Conservation (phyloP, 1,139 yeast species). For the Yamadazyma pseudoaaseri region DNA sequence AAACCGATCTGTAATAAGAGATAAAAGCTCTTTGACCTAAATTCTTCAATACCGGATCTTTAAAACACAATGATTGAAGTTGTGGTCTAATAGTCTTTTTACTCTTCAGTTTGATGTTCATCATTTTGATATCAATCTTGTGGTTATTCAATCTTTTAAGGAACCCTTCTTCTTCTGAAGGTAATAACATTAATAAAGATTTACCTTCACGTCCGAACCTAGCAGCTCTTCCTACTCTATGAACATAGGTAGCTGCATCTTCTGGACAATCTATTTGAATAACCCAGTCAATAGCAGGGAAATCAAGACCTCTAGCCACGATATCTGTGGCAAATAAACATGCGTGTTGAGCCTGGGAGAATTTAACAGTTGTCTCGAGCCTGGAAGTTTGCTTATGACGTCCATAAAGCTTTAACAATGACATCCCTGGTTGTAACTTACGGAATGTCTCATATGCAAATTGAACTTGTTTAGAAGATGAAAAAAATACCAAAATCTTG, state of each 20-base stretch:
- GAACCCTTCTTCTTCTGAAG: constrained; percentile 81
- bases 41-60: constrained; percentile 87
- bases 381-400: constrained; percentile 94
- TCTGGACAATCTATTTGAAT: constrained; percentile 96
- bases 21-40: constrained; percentile 95
- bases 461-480: constrained; percentile 94
- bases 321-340: constrained; percentile 95
- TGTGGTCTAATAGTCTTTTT: constrained; percentile 81
- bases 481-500: constrained; percentile 84
- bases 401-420: constrained; percentile 88
- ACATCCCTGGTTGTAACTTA: constrained; percentile 93
- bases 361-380: constrained; percentile 83
- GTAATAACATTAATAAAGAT: constrained; percentile 78
- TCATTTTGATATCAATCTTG: constrained; percentile 67
- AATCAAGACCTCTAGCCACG: constrained; percentile 96
- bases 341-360: constrained; percentile 80
- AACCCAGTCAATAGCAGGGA: constrained; percentile 98
- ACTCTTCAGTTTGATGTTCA: constrained; percentile 74
- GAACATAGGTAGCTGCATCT: constrained; percentile 91
- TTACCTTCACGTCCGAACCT: constrained; percentile 89
- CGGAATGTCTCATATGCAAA: constrained; percentile 89
- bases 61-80: constrained; percentile 85
- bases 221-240: constrained; percentile 95
- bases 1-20: constrained; percentile 81
- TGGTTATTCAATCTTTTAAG: constrained; percentile 59